These are phyloP conservation scores for Collybia nuda DNA, from an alignment of 768 basidiomycete genomes.

Conservation along the genomic window DNA sequence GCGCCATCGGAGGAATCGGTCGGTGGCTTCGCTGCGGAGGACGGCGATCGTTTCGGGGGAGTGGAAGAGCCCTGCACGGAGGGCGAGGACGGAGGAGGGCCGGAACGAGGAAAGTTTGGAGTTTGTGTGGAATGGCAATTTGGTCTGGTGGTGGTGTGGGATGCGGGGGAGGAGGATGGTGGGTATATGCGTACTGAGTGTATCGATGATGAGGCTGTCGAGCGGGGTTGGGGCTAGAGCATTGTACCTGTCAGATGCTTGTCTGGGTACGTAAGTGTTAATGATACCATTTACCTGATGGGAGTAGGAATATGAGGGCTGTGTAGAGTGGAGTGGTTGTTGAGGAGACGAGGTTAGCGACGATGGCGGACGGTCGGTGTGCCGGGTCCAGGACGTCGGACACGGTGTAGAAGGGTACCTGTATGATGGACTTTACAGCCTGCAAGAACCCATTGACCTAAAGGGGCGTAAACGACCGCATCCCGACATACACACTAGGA, in stretches of 20 bases:
- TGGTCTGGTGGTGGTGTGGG: slow-evolving; percentile 20
- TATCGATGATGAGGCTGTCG: slow-evolving; percentile 48
- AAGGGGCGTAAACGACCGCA: slow-evolving; percentile 8
- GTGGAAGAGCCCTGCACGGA: slow-evolving; percentile 62
- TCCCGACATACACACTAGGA: neutral
- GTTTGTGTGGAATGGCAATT: slow-evolving; percentile 16
- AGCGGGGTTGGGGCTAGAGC: slow-evolving; percentile 29
- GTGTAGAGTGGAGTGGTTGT: slow-evolving; percentile 60
- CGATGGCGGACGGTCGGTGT: slow-evolving; percentile 46
- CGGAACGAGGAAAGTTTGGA: slow-evolving; percentile 54
- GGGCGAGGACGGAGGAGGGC: slow-evolving; percentile 47
- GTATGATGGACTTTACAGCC: slow-evolving; percentile 41
- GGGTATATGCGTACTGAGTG: slow-evolving; percentile 54
- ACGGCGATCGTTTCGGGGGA: slow-evolving; percentile 58
- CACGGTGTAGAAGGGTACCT: slow-evolving; percentile 54
- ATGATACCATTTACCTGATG: slow-evolving; percentile 38
- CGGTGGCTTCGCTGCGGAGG: slow-evolving; percentile 63
- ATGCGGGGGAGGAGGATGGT: slow-evolving; percentile 52
- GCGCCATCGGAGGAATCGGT: slow-evolving; percentile 71
- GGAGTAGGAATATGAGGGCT: slow-evolving; percentile 53
- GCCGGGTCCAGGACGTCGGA: slow-evolving; percentile 53
- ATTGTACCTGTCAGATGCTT: slow-evolving; percentile 8
- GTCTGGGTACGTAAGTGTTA: neutral
- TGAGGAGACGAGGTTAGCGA: slow-evolving; percentile 57
- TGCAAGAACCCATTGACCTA: slow-evolving; percentile 32